Evolutionary conservation across 176 grass and related monocot genomes (phyloP).

Genomic region (Rhynchospora pubera): DNA sequence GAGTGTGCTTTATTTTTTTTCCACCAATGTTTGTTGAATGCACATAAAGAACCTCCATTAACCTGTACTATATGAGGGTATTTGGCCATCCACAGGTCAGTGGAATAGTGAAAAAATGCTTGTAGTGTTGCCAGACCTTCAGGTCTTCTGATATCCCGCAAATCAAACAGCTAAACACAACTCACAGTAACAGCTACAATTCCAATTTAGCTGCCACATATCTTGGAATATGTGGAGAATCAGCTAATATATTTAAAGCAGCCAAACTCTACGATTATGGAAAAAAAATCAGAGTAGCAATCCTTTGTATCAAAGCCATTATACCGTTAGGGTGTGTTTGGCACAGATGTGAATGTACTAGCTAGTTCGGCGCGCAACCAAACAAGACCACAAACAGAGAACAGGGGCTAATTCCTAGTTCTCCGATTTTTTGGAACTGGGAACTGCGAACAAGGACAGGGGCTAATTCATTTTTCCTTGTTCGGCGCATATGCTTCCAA

Average conservation of each 20-base stretch:
- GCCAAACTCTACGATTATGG: background rate
- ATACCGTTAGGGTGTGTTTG: too few relatives aligned
- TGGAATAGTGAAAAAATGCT: background rate
- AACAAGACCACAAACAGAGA: too few relatives aligned
- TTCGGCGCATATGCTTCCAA: too few relatives aligned
- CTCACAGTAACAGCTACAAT: background rate
- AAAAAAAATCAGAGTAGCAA: background rate
- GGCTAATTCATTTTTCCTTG: too few relatives aligned
- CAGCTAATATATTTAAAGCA: background rate
- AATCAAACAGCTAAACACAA: background rate
- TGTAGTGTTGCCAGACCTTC: background rate
- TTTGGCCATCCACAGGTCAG: background rate
- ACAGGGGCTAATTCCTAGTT: too few relatives aligned
- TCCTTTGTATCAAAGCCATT: background rate
- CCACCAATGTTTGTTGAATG: background rate
- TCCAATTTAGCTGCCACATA: background rate
- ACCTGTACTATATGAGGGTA: background rate
- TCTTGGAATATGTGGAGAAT: background rate
- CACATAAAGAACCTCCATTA: background rate
- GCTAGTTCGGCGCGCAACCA: too few relatives aligned
- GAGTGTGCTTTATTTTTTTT: background rate
- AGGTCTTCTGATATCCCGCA: background rate
- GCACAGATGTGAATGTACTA: too few relatives aligned
- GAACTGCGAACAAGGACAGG: too few relatives aligned
- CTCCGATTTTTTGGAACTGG: too few relatives aligned